Conservation (phyloP, 768 basidiomycete species). For the Lactarius sanguifluus region DNA sequence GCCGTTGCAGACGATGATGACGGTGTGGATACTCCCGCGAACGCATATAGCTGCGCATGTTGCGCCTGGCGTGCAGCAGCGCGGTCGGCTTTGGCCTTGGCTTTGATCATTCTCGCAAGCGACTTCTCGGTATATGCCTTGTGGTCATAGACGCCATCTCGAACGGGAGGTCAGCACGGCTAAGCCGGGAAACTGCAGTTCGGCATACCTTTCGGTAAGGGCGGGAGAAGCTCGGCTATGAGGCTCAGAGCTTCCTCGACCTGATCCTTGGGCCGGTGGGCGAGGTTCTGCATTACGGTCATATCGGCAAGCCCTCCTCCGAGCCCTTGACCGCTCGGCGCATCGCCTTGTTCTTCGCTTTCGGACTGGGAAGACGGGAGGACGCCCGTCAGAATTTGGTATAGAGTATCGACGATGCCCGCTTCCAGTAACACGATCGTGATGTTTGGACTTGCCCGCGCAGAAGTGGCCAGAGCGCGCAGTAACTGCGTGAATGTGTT, state of each 20-base stretch:
- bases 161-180: background rate
- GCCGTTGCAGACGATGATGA: constrained; percentile 26
- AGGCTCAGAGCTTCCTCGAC: constrained; percentile 91
- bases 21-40: constrained; percentile 13
- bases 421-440: constrained; percentile 85
- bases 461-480: constrained; percentile 83
- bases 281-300: constrained; percentile 97
- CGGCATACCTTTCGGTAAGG: constrained; percentile 79
- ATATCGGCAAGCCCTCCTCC: constrained; percentile 92
- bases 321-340: constrained; percentile 67
- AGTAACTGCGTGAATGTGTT: constrained; percentile 88
- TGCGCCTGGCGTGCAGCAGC: constrained; percentile 61
- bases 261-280: constrained; percentile 95
- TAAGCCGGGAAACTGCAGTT: background rate
- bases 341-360: constrained; percentile 60
- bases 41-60: constrained; percentile 20
- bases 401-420: constrained; percentile 87
- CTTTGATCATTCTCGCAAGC: constrained; percentile 70
- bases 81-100: constrained; percentile 80
- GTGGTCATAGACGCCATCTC: constrained; percentile 95
- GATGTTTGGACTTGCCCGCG: constrained; percentile 85
- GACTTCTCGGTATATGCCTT: constrained; percentile 88
- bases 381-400: constrained; percentile 95
- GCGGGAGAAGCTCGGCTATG: constrained; percentile 89
- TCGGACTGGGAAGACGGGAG: constrained; percentile 64